Evolutionary conservation across 2,329 filamentous ascomycete species (phyloP).

Genomic region (Aspergillus pseudoglaucus): DNA sequence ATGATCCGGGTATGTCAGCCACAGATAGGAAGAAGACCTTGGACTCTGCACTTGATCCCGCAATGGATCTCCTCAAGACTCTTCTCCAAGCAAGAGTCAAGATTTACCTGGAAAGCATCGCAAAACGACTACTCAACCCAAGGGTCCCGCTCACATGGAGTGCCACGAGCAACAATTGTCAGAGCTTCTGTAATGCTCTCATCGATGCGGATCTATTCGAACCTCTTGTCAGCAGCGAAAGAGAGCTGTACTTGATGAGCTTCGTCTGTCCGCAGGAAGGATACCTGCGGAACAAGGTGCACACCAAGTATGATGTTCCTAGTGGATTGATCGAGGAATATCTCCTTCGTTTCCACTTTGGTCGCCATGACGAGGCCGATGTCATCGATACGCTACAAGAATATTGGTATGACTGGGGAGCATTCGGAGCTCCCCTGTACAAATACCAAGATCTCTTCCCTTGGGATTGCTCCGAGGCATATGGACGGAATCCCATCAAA

Average conservation of each 20-base stretch:
- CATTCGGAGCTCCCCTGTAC: constrained; percentile 35
- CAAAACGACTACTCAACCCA: constrained; percentile 21
- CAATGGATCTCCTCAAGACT: constrained; percentile 14
- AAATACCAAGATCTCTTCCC: constrained; percentile 39
- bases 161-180: constrained; percentile 31
- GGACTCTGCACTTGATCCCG: not conserved
- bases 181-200: constrained; percentile 33
- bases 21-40: not conserved
- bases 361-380: constrained; percentile 37
- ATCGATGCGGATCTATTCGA: constrained; percentile 27
- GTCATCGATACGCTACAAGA: constrained; percentile 40
- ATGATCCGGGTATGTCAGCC: not conserved
- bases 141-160: constrained; percentile 25
- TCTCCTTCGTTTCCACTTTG: constrained; percentile 34
- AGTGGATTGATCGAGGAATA: constrained; percentile 41
- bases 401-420: constrained; percentile 45
- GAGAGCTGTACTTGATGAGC: constrained; percentile 35
- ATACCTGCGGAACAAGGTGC: constrained; percentile 15
- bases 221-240: constrained; percentile 16
- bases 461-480: constrained; percentile 46
- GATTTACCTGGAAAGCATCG: constrained; percentile 28
- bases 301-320: constrained; percentile 32
- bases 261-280: constrained; percentile 30
- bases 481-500: constrained; percentile 27
- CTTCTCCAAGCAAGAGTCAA: constrained; percentile 19